Evolutionary conservation across 257 asterid species (phyloP).

Genomic region (Petrea volubilis): DNA sequence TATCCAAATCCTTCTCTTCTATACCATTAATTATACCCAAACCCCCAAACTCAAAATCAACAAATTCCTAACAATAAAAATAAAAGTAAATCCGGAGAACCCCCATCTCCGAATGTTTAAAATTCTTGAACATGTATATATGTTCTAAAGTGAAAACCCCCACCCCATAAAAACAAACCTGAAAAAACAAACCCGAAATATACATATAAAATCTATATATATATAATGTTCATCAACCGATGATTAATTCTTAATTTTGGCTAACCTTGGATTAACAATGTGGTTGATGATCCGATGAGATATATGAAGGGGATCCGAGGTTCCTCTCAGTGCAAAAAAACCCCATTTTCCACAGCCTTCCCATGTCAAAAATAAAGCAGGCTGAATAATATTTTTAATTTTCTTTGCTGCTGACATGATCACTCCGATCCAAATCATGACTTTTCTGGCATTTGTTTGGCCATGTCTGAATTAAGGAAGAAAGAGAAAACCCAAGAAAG

Average conservation of each 20-base stretch:
- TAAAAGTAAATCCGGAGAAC: not conserved
- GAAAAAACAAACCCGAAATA: constrained; percentile 26
- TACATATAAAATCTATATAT: constrained; percentile 23
- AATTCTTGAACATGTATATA: not conserved
- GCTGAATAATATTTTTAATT: constrained; percentile 31
- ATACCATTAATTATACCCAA: constrained; percentile 50
- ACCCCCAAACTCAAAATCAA: constrained; percentile 28
- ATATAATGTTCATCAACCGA: constrained; percentile 13
- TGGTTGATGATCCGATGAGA: constrained; percentile 26
- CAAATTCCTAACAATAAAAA: not conserved
- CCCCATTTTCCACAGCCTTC: constrained; percentile 38
- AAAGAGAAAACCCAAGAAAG: not conserved
- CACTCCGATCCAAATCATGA: constrained; percentile 64
- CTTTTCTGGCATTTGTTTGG: not conserved
- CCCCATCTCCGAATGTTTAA: not conserved
- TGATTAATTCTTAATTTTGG: not conserved
- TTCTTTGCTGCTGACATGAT: constrained; percentile 68
- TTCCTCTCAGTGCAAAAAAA: constrained; percentile 74
- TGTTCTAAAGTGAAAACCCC: constrained; percentile 12
- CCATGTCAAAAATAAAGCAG: constrained; percentile 35
- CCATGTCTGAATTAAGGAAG: not conserved
- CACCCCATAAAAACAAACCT: constrained; percentile 25
- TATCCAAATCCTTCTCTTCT: constrained; percentile 47
- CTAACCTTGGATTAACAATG: constrained; percentile 30
- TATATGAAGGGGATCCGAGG: constrained; percentile 69